Conservation (phyloP, 2,329 filamentous ascomycete genomes). For the Thielaviopsis euricoi region DNA sequence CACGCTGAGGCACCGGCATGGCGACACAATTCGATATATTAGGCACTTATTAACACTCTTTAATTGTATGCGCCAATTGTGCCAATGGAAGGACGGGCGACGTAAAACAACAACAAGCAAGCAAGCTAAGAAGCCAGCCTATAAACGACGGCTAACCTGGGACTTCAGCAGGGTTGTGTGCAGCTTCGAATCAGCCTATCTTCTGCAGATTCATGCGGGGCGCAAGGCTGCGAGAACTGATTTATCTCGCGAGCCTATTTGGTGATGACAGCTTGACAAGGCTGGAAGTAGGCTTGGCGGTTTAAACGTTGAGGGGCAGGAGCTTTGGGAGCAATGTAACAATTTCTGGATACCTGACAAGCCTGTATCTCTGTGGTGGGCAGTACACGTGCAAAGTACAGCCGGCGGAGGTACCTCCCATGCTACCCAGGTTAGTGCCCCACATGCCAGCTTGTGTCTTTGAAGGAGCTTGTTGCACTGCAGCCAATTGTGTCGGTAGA, state of each 20-base stretch:
- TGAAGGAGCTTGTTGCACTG: neutral
- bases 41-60: neutral
- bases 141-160: neutral
- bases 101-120: neutral
- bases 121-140: neutral
- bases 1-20: constrained; percentile 69
- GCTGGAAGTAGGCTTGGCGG: neutral
- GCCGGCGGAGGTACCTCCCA: neutral
- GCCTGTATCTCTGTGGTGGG: neutral
- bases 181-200: neutral
- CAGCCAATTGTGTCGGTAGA: neutral
- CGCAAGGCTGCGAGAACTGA: neutral
- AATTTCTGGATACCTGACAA: neutral
- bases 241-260: neutral
- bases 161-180: neutral
- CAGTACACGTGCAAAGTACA: neutral
- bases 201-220: neutral
- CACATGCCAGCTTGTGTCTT: neutral
- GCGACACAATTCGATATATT: constrained; percentile 14
- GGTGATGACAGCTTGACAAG: neutral
- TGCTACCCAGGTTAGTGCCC: neutral
- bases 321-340: neutral
- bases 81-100: neutral
- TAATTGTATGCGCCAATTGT: neutral
- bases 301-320: neutral